A percentile compares a stretch with the other conserved stretches of the same genome.
Conservation (phyloP, 148 eudicot genomes). For the Persicaria maculosa region DNA sequence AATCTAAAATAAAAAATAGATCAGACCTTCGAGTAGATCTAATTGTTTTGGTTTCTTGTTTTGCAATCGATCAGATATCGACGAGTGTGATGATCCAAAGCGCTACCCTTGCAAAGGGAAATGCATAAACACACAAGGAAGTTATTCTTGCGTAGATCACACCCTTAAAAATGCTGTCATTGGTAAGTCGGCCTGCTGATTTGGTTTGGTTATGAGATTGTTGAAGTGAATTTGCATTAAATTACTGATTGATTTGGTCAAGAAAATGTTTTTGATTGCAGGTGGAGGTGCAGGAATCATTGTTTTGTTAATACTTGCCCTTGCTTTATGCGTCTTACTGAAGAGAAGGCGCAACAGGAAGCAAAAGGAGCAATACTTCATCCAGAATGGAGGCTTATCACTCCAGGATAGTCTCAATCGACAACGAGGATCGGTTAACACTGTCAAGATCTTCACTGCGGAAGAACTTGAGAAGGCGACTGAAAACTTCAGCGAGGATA, state of each 20-base stretch:
- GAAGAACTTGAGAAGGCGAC: conserved; percentile 8
- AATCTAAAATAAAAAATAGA: not conserved
- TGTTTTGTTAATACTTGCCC: not conserved
- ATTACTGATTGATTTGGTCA: not conserved
- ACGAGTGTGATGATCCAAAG: not conserved
- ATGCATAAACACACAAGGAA: not conserved
- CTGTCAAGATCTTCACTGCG: not conserved
- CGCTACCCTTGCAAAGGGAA: not conserved
- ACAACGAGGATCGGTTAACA: not conserved
- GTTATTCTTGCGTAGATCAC: not conserved
- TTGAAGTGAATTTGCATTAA: not conserved
- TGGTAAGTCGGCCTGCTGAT: not conserved
- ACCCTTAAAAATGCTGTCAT: not conserved
- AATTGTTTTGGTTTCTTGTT: not conserved
- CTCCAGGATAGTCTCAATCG: not conserved
- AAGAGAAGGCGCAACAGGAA: not conserved
- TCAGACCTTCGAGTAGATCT: too few relatives aligned
- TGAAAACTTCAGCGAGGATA: not conserved
- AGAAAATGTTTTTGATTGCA: not conserved
- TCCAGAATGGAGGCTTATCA: not conserved
- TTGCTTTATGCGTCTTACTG: not conserved
- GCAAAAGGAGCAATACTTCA: not conserved
- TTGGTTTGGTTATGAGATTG: not conserved
- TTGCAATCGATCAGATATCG: not conserved
- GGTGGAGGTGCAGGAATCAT: not conserved